Evolutionary conservation across 805 yeast genomes (phyloP).

Genomic region (Saturnispora hagleri): DNA sequence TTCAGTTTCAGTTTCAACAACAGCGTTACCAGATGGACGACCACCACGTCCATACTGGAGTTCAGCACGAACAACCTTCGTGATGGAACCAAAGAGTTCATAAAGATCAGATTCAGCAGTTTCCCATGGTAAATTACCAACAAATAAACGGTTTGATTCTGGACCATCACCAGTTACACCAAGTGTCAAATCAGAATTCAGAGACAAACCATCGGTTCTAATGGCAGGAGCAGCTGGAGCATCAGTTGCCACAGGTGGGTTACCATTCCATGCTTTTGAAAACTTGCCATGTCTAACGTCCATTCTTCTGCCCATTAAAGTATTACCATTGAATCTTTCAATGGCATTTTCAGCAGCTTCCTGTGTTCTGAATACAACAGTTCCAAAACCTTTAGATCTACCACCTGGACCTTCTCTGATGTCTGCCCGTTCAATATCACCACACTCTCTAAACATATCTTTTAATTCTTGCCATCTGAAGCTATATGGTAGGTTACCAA

Average conservation of each 20-base stretch:
- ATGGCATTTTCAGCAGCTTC: slow-evolving; percentile 71
- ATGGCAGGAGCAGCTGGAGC: slow-evolving; percentile 9
- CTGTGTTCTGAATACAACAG: slow-evolving; percentile 55
- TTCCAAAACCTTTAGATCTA: slow-evolving; percentile 79
- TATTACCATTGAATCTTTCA: slow-evolving; percentile 56
- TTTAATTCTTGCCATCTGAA: slow-evolving; percentile 77
- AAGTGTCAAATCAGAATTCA: slow-evolving; percentile 51
- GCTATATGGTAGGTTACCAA: slow-evolving; percentile 78
- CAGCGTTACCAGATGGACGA: slow-evolving; percentile 76
- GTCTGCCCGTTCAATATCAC: slow-evolving; percentile 76
- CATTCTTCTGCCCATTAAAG: slow-evolving; percentile 63
- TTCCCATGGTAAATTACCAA: slow-evolving; percentile 77
- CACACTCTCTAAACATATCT: slow-evolving; percentile 72
- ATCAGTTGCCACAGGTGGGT: slow-evolving; percentile 7
- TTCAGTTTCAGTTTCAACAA: slow-evolving; percentile 62
- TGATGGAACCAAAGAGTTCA: slow-evolving; percentile 80
- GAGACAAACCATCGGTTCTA: slow-evolving; percentile 16
- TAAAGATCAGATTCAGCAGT: slow-evolving; percentile 79
- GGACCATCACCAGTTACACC: slow-evolving; percentile 56
- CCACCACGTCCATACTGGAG: slow-evolving; percentile 54
- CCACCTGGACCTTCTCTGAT: slow-evolving; percentile 58
- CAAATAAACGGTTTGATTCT: slow-evolving; percentile 53
- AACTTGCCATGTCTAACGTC: slow-evolving; percentile 70
- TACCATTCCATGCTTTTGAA: slow-evolving; percentile 11
- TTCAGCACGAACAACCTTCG: slow-evolving; percentile 68